Evolutionary conservation across 2,329 filamentous ascomycete species (phyloP).

Genomic region (Epichloe aotearoae): DNA sequence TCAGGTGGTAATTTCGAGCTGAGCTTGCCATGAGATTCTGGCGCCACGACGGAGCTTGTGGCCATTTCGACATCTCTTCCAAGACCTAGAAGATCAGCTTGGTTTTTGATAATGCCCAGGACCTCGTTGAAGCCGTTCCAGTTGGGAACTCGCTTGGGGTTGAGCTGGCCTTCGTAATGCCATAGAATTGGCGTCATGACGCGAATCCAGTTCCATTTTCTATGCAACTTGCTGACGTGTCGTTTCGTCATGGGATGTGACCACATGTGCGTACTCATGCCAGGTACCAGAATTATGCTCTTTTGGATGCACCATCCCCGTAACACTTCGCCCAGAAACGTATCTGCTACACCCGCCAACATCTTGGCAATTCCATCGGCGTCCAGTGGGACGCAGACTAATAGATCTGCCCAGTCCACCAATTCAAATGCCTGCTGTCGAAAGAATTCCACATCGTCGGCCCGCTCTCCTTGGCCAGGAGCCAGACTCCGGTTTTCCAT

Average conservation of each 20-base stretch:
- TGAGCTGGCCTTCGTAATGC: conserved; percentile 50
- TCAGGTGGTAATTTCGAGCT: conserved; percentile 58
- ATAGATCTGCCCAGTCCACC: conserved; percentile 76
- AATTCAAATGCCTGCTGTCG: conserved; percentile 46
- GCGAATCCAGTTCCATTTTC: conserved; percentile 78
- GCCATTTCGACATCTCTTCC: conserved; percentile 55
- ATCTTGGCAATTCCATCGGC: conserved; percentile 78
- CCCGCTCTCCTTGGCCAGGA: conserved; percentile 18
- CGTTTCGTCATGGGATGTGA: conserved; percentile 80
- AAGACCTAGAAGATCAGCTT: conserved; percentile 60
- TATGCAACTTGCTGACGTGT: conserved; percentile 69
- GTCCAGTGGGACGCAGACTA: conserved; percentile 74
- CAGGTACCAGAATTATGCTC: conserved; percentile 70
- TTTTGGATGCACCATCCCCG: conserved; percentile 81
- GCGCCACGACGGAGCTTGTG: conserved; percentile 24
- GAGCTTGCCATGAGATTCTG: conserved; percentile 19
- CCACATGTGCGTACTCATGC: conserved; percentile 85
- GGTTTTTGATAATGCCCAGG: conserved; percentile 62
- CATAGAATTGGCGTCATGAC: conserved; percentile 72
- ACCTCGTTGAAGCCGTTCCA: conserved; percentile 59
- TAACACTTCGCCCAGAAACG: conserved; percentile 65
- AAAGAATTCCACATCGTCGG: conserved; percentile 39
- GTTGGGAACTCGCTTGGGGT: conserved; percentile 39
- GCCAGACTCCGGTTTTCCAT: conserved; percentile 39
- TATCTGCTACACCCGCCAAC: conserved; percentile 73